Evolutionary conservation across 441 rosid species (phyloP), one percentile per base, ranked within the genome.

Genomic region (Gossypium schwendimanii): DNA sequence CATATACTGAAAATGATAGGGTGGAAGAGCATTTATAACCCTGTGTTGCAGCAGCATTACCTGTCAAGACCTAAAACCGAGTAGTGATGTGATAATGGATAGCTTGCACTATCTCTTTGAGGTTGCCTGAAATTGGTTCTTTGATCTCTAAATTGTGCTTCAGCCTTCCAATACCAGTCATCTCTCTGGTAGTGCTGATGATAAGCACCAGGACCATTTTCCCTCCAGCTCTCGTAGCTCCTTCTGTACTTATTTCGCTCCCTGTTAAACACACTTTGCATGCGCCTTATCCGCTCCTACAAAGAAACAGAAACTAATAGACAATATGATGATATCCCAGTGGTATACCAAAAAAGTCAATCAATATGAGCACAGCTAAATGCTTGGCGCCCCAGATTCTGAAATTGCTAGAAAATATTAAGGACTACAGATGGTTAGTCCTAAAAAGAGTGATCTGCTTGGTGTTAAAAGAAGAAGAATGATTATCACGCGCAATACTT

Each of bases 151-250:
- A 70, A 86, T 12, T 95, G 82, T 52, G 90, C 45, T 49, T 94
- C 89, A 6, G 90, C 75, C 72, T 94, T 92, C 98, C 97, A 92
- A 80, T 95, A 91, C 97, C 99, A 92, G 85, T 95, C 98, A 75
- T 95, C 91, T 47, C 93, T 88, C 86, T 94, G 99, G 78, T 82
- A 91, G 63, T 91, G 91, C 69, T 94, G 97, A 83, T 87, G 87
- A 84, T 89, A 83, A 15, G 87, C 85, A 79, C 84, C 84, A 12
- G 84, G 65, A 60, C 81, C 92, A 82, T 77, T 82, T 78, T 89
- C 92, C 82, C 70, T 87, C 99, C 98, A 94, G 78, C 88, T 87
- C 80, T 91, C 98, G 18, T 84, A 92, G 68, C 90, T 82, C 55
- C 87, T 87, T 73, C 77, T 86, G 71, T 85, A 78, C 73, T 94